A percentile compares a stretch with the other conserved stretches of the same genome.
These are phyloP conservation scores for Pseudocercospora musae DNA, from an alignment of 2,329 filamentous ascomycete genomes.

Conservation along the genomic window DNA sequence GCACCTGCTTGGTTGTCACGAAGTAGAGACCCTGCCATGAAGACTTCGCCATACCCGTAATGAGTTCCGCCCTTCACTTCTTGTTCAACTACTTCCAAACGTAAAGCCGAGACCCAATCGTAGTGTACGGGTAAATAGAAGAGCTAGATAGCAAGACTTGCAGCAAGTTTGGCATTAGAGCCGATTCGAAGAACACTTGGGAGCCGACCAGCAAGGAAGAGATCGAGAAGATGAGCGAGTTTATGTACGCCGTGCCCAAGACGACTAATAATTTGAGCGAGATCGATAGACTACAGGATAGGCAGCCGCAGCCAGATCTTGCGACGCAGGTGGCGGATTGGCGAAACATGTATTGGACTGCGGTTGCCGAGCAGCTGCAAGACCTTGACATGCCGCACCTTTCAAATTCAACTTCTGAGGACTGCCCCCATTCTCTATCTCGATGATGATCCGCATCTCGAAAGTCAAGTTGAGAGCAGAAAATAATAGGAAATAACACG, in stretches of 20 bases:
- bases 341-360: neutral
- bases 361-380: neutral
- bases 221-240: neutral
- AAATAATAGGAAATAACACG: neutral
- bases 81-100: constrained; percentile 6
- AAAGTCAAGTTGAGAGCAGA: no score
- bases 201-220: neutral
- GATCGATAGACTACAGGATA: neutral
- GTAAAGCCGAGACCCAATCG: neutral
- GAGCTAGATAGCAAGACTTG: neutral
- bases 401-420: neutral
- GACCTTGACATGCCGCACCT: neutral
- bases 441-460: no score
- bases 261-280: neutral
- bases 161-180: neutral
- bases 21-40: neutral
- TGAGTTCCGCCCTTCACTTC: neutral
- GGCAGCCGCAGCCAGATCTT: neutral
- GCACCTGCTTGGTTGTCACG: neutral
- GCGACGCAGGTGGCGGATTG: neutral
- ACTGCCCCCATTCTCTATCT: no score
- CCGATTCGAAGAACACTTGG: neutral
- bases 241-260: neutral
- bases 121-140: neutral
- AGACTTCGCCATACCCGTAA: neutral